Base-by-base conservation (phyloP, 495 filamentous ascomycete species). In the Poronia punctata region DNA sequence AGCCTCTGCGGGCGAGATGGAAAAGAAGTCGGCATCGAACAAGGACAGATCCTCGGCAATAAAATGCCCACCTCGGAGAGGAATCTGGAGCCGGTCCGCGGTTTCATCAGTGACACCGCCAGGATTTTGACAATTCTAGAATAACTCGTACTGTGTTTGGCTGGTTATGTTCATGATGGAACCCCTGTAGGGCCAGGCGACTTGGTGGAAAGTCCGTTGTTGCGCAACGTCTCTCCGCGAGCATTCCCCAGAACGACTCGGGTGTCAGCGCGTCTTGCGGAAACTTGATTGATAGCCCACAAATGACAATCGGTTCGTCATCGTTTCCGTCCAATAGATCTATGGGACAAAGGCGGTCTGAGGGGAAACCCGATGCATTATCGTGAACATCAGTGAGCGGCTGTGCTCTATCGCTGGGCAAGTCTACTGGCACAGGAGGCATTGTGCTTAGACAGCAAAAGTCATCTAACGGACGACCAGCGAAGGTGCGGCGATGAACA, bases 21-120 rank as follows among this genome's bases (percentile, higher is more conserved):
- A 59, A 57, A 83, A 83, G 61, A 81, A 81, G 5, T 30, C 10
- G 0, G 57, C 46, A 29, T 63, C 75, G 48, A 78, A 79, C 0
- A 35, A 34, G 9, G 53, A 52, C 6, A 71, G 11, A 43, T 76
- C 65, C 9, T 72, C 61, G 12, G 35, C 9, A 15, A 64, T 35
- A 40, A 61, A 59, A 32, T 58, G 51, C 0, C 41, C 55, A n/a
- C 54, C 49, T 17, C 32, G 32, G 1, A 45, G 15, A 15, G 29
- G 46, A 10, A 43, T 27, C 46, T 49, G 14, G 5, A 17, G n/a
- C 9, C 2, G 12, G 6, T 27, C 30, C 17, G 38, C 24, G 23
- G 15, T n/a, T n/a, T n/a, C n/a, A n/a, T n/a, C n/a, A n/a, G n/a
- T n/a, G n/a, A n/a, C n/a, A n/a, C n/a, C n/a, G n/a, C n/a, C n/a